Base-by-base conservation (phyloP, 306 rosid genomes). In the Oemleria cerasiformis region DNA sequence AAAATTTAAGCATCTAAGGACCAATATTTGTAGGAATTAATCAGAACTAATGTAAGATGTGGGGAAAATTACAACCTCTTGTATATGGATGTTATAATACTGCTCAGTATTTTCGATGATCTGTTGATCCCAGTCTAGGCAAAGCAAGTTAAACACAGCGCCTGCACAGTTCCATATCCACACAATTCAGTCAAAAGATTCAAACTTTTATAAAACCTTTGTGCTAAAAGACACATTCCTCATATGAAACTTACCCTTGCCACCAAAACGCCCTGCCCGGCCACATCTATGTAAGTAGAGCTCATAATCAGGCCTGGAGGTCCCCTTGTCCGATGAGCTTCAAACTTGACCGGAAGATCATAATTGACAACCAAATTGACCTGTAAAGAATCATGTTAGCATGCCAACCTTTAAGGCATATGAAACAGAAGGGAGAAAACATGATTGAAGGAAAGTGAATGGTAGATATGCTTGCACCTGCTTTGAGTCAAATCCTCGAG, bases 311-410 rank as follows among this genome's bases (percentile, higher is more conserved):
- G 96, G 92, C 85, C 90, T 0, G 62, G 74, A 39, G 25, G 16
- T 63, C 1, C 48, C 11, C 34, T 4, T 1, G 13, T 9, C 20
- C 59, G 63, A 16, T 40, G 79, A 60, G 57, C 11, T 41, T 64
- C 70, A 44, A 76, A 17, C 57, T 90, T 83, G 40, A 74, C 17
- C 5, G 90, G 96, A 57, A 87, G 92, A 73, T 87, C 92, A 72
- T 80, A 90, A 74, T 90, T 90, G 76, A 90, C 78, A 62, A 90
- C 96, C 84, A 85, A 75, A 77, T 90, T 90, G 50, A 87, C 78
- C 96, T 81, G 17, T 63, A 77, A 36, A 19, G 63, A 25, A 58
- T 69, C 48, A 51, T 42, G 65, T 72, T 60, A 60, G 44, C 65
- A 54, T 20, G 34, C 21, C 58, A 25, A 54, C 7, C 59, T 7